These are phyloP conservation scores for Maudiozyma barnettii DNA, from an alignment of 805 yeast species.

Conservation along the genomic window DNA sequence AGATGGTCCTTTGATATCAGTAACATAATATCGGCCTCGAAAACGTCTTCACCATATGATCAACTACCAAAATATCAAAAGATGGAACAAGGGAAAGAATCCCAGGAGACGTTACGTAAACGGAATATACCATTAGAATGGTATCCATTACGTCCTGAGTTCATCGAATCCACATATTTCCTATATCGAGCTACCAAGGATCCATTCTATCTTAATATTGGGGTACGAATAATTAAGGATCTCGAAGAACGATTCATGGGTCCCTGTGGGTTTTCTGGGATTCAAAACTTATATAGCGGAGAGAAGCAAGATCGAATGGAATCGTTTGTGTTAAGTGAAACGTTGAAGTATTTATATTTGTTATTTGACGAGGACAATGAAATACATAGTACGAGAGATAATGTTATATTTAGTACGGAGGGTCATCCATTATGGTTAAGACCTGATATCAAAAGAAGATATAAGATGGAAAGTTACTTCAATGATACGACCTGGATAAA, in stretches of 20 bases:
- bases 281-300: constrained; percentile 57
- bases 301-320: constrained; percentile 76
- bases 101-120: not conserved
- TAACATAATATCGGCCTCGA: not conserved
- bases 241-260: constrained; percentile 44
- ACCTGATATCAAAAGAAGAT: constrained; percentile 22
- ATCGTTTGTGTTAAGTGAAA: constrained; percentile 80
- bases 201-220: constrained; percentile 71
- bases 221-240: constrained; percentile 51
- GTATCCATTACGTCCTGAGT: constrained; percentile 92
- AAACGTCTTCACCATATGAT: not conserved
- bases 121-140: constrained; percentile 47
- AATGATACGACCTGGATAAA: constrained; percentile 11
- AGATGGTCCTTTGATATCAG: constrained; percentile 50
- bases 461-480: constrained; percentile 16
- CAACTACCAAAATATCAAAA: no score
- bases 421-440: constrained; percentile 85
- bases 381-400: constrained; percentile 34
- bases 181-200: constrained; percentile 77
- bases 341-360: constrained; percentile 71
- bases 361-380: constrained; percentile 65
- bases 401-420: constrained; percentile 67
- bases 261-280: constrained; percentile 75
- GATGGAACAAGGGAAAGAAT: not conserved
- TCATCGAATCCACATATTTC: constrained; percentile 79